Base-by-base conservation (phyloP, 805 yeast genomes). In the Pichia kluyveri region DNA sequence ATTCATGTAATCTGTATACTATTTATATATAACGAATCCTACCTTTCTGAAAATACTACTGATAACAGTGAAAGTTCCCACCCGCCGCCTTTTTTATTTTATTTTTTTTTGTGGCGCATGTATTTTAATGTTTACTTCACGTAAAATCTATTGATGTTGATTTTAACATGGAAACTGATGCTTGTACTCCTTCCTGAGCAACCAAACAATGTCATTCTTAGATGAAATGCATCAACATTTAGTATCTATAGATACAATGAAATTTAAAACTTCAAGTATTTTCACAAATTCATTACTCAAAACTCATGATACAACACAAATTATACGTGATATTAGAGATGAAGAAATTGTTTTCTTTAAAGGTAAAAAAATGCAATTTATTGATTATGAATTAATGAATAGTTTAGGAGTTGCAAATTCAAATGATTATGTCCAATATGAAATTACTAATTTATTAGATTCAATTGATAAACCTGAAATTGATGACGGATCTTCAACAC, bases 251-350 rank as follows among this genome's bases (percentile, higher is more conserved):
- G 15, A 34, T 4, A n/a, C 12, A 4, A 17, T 46, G 12, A 39
- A 42, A 3, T 53, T 41, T 34, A 46, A 48, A 41, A 27, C 37
- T 15, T 42, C 52, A 8, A 46, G 52, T 1, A 48, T 50, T 8
- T 53, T 53, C 28, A 43, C 52, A n/a, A 53, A 53, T 28, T 50
- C 56, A 7, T 34, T 53, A 12, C 27, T 53, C 1, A 47, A 53
- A 31, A 51, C 52, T 5, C 27, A n/a, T 1, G 54, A 48, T 40
- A 48, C 56, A 12, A 53, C 56, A 7, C 47, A 53, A 23, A 41
- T 53, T 11, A 46, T 53, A 5, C 23, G 56, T 34, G 56, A 53
- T 40, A 43, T 49, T 3, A 41, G 52, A n/a, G 45, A 44, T 32
- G 56, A 53, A 15, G 56, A 53, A 39, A 23, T 48, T 9, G 46